phyloP scores from a whole-genome alignment of 2,329 filamentous ascomycete genomes.

The Colletotrichum spinosum region DNA sequence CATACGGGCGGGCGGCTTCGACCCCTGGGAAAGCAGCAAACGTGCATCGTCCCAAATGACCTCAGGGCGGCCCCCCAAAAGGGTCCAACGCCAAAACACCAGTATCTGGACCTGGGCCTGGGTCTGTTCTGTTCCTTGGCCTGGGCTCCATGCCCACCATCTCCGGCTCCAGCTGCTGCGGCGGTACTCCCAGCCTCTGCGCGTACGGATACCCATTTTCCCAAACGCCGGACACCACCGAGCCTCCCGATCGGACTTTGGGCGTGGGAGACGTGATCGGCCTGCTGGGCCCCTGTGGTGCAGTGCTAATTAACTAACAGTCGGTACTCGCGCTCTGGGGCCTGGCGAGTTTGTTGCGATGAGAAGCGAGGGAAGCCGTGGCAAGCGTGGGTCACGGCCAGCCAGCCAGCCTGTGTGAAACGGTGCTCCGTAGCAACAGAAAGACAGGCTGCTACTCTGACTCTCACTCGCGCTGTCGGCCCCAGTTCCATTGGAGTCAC shows the following conservation, averaged over 20 bases:
- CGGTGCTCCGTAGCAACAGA: slow-evolving; percentile 31
- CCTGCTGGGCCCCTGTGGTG: slow-evolving; percentile 3
- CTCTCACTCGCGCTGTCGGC: slow-evolving; percentile 23
- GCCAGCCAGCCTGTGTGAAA: slow-evolving; percentile 35
- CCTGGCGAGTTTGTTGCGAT: slow-evolving; percentile 2
- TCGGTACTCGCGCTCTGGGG: background rate
- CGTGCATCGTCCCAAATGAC: slow-evolving; percentile 24
- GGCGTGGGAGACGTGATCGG: slow-evolving; percentile 15
- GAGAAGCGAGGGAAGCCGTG: slow-evolving; percentile 25
- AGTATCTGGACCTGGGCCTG: slow-evolving; percentile 1
- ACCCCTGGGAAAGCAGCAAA: slow-evolving; percentile 8
- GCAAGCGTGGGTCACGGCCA: slow-evolving; percentile 20
- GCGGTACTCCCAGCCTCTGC: slow-evolving; percentile 29
- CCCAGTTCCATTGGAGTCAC: slow-evolving; percentile 33
- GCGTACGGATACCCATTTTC: slow-evolving; percentile 7
- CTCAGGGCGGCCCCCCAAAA: slow-evolving; percentile 28
- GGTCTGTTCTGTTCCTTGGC: slow-evolving; percentile 16
- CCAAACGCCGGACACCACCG: slow-evolving; percentile 37
- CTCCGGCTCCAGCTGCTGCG: slow-evolving; percentile 31
- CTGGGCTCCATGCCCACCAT: slow-evolving; percentile 25
- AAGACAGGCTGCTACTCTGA: slow-evolving; percentile 15
- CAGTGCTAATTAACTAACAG: slow-evolving; percentile 1
- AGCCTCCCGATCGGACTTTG: slow-evolving; percentile 37
- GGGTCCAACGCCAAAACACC: slow-evolving; percentile 27
- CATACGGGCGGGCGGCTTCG: slow-evolving; percentile 16